Conservation (phyloP, 176 grass and related monocot species). For the Avena sativa region DNA sequence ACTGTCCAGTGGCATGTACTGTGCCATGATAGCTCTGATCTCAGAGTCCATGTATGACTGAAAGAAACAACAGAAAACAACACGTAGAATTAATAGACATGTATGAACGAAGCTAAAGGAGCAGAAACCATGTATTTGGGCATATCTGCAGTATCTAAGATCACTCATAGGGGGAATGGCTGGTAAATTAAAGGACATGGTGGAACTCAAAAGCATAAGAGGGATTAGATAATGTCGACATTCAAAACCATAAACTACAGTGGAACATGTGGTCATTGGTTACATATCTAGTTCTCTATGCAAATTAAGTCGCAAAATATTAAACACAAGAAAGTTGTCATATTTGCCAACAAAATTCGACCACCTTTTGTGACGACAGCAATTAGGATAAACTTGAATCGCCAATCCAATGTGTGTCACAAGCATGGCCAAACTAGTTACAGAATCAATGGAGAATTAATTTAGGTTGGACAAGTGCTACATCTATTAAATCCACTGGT, state of each 20-base stretch:
- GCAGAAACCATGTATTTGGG: neutral
- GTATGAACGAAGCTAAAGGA: neutral
- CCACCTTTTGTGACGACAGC: neutral
- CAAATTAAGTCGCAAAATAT: neutral
- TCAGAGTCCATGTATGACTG: conserved; percentile 84
- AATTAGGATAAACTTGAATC: neutral
- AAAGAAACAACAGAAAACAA: conserved; percentile 22
- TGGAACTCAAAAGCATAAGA: neutral
- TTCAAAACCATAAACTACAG: conserved; percentile 1
- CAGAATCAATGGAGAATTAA: neutral
- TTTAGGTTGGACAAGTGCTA: neutral
- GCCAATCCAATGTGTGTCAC: neutral
- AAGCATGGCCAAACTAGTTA: conserved; percentile 8
- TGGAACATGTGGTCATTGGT: neutral
- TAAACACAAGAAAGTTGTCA: conserved; percentile 21
- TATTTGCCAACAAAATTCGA: conserved; percentile 12
- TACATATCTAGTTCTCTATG: neutral
- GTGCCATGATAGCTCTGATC: conserved; percentile 77
- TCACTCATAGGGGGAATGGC: neutral
- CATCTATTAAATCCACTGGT: neutral
- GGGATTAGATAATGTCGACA: neutral
- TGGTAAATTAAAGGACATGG: neutral
- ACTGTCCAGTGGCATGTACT: conserved; percentile 70
- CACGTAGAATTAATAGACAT: neutral
- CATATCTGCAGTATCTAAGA: conserved; percentile 11